These are phyloP conservation scores for Hyphopichia buzzinii DNA, from an alignment of 1,139 yeast genomes.

Conservation along the genomic window DNA sequence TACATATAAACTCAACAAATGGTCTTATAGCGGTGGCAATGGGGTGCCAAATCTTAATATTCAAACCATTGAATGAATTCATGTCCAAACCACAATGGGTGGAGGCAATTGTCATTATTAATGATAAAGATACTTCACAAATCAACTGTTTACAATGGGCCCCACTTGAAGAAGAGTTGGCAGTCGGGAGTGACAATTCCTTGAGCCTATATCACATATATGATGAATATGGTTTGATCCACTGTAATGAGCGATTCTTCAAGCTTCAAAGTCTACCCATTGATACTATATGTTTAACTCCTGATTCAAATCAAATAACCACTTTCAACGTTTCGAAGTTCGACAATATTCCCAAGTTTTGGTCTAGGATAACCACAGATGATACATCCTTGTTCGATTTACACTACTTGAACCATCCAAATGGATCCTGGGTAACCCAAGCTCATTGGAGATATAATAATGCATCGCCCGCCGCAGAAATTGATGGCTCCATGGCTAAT, in stretches of 20 bases:
- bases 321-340: slow-evolving; percentile 48
- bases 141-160: slow-evolving; percentile 72
- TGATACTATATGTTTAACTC: slow-evolving; percentile 53
- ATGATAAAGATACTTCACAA: slow-evolving; percentile 24
- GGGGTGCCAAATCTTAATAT: slow-evolving; percentile 30
- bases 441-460: slow-evolving; percentile 49
- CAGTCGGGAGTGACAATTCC: slow-evolving; percentile 53
- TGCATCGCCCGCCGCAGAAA: slow-evolving; percentile 8
- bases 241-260: slow-evolving; percentile 49
- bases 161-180: slow-evolving; percentile 50
- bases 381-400: slow-evolving; percentile 71
- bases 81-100: slow-evolving; percentile 52
- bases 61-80: slow-evolving; percentile 45
- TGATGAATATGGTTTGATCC: slow-evolving; percentile 43
- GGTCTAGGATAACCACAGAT: slow-evolving; percentile 76
- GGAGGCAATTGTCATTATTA: slow-evolving; percentile 19
- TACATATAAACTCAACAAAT: slow-evolving; percentile 56
- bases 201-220: slow-evolving; percentile 54
- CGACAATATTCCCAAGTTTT: slow-evolving; percentile 70
- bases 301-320: slow-evolving; percentile 65
- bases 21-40: slow-evolving; percentile 57
- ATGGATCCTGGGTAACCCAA: slow-evolving; percentile 45
- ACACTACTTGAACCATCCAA: slow-evolving; percentile 63
- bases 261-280: slow-evolving; percentile 58
- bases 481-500: slow-evolving; percentile 36